Evolutionary conservation across 306 rosid species (phyloP).

Genomic region (Coriaria nepalensis): DNA sequence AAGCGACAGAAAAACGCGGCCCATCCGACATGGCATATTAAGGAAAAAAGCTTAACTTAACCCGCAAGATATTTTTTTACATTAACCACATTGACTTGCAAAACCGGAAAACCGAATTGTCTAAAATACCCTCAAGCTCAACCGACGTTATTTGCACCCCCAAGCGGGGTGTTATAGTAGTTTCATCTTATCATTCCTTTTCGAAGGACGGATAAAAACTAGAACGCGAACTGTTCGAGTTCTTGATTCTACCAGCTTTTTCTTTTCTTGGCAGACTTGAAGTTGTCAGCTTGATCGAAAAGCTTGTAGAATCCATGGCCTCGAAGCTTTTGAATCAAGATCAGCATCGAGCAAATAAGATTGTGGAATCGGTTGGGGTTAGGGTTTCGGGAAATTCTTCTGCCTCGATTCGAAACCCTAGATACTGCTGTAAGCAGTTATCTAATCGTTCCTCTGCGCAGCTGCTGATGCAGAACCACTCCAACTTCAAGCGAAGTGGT

Average conservation of each 20-base stretch:
- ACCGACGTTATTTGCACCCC: not conserved
- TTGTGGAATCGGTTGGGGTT: constrained; percentile 15
- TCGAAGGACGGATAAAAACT: constrained; percentile 4
- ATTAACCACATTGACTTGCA: too few relatives aligned
- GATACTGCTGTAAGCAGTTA: not conserved
- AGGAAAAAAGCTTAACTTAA: too few relatives aligned
- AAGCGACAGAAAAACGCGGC: not conserved
- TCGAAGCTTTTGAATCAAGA: not conserved
- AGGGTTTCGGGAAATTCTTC: constrained; percentile 7
- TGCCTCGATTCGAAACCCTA: not conserved
- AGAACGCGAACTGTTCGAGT: not conserved
- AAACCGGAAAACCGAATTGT: not conserved
- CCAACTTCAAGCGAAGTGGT: constrained; percentile 30
- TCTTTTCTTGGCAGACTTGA: not conserved
- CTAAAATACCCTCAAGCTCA: not conserved
- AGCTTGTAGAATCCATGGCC: constrained; percentile 34
- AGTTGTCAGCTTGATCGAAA: constrained; percentile 1
- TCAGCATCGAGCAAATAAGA: constrained; percentile 1
- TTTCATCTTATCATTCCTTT: not conserved
- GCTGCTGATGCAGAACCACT: constrained; percentile 14
- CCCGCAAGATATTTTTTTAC: not conserved
- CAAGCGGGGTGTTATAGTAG: constrained; percentile 1
- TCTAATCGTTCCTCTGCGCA: constrained; percentile 10
- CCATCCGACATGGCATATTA: not conserved
- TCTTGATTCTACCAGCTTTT: constrained; percentile 22